phyloP scores from a whole-genome alignment of 306 rosid species.

The Pterocarpus santalinus region DNA sequence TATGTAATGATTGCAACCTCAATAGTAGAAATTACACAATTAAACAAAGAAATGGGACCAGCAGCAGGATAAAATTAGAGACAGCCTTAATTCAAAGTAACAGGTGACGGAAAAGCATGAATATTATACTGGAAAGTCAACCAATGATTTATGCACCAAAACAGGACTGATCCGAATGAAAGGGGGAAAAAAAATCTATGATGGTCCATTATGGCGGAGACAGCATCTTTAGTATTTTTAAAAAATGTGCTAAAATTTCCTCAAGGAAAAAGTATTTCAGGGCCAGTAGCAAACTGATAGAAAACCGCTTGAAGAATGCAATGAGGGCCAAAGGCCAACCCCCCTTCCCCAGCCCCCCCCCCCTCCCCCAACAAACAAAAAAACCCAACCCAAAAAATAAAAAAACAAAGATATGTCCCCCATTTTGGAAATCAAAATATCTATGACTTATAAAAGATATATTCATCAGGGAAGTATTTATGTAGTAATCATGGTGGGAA shows the following conservation, averaged over 20 bases:
- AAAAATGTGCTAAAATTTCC: background rate
- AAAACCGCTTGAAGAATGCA: constrained; percentile 3
- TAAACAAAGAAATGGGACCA: background rate
- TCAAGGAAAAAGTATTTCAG: background rate
- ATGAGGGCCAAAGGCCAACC: background rate
- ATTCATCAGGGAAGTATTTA: constrained; percentile 1
- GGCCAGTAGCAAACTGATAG: background rate
- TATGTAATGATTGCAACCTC: constrained; percentile 17
- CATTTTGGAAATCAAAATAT: constrained; percentile 1
- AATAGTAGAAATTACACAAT: background rate
- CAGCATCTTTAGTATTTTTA: background rate
- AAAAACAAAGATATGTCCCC: background rate
- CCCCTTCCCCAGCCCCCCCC: background rate
- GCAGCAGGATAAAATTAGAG: constrained; percentile 18
- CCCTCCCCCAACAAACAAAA: background rate
- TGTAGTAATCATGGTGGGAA: background rate
- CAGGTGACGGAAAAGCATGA: background rate
- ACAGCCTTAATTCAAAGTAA: background rate
- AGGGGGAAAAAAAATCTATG: background rate
- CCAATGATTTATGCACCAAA: constrained; percentile 8
- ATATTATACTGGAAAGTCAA: constrained; percentile 11
- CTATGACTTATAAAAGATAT: background rate
- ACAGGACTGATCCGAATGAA: constrained; percentile 22
- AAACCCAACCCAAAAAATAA: background rate
- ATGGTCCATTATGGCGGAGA: constrained; percentile 2